Conservation (phyloP, 306 rosid species). For the Carpinus viminea region DNA sequence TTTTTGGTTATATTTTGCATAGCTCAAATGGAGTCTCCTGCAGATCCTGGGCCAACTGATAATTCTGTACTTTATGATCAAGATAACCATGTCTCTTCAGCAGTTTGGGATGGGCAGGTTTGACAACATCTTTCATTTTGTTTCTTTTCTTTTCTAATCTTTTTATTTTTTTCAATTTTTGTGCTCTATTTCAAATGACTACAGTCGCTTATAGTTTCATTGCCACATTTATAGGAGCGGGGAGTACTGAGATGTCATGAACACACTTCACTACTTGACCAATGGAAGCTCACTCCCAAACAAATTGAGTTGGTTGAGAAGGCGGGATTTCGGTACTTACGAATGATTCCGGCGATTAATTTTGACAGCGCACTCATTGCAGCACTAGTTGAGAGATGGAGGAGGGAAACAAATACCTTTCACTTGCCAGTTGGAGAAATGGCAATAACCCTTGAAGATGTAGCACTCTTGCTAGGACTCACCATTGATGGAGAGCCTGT, state of each 20-base stretch:
- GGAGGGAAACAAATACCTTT: conserved; percentile 94
- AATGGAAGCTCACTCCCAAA: conserved; percentile 77
- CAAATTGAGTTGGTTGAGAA: conserved; percentile 80
- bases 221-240: conserved; percentile 61
- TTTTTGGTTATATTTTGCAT: conserved; percentile 18
- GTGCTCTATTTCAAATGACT: not conserved
- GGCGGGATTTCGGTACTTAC: conserved; percentile 79
- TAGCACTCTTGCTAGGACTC: conserved; percentile 78
- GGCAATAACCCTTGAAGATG: conserved; percentile 93
- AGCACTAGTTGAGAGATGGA: conserved; percentile 92
- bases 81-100: conserved; percentile 91
- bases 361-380: conserved; percentile 92
- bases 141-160: conserved; percentile 2
- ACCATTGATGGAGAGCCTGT: conserved; percentile 84
- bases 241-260: conserved; percentile 95
- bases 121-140: conserved; percentile 14
- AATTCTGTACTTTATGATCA: conserved; percentile 80
- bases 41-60: conserved; percentile 79
- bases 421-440: conserved; percentile 86
- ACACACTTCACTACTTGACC: conserved; percentile 90
- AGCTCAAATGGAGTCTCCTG: conserved; percentile 58
- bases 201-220: not conserved
- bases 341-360: conserved; percentile 77
- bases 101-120: conserved; percentile 96
- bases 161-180: not conserved